Percentiles rank a stretch among this genome's conserved stretches.
phyloP scores from a whole-genome alignment of 169 alveolate species.

The Plasmodium relictum region DNA sequence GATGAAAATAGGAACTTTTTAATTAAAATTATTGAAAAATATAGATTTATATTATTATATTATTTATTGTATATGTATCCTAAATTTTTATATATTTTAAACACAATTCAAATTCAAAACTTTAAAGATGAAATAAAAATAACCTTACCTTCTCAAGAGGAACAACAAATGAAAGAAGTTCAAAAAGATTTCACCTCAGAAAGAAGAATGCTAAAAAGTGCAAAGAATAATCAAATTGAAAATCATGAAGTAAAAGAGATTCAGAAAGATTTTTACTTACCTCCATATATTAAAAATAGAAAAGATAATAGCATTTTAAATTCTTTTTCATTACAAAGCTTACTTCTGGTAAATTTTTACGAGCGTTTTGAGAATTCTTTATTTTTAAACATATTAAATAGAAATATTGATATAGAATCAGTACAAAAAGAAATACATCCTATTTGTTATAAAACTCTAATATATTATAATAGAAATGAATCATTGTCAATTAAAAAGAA shows the following conservation, averaged over 20 bases:
- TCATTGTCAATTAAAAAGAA: constrained; percentile 19
- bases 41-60: constrained; percentile 55
- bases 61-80: constrained; percentile 70
- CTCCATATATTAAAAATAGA: constrained; percentile 29
- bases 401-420: constrained; percentile 2
- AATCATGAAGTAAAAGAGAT: constrained; percentile 13
- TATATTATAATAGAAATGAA: constrained; percentile 13
- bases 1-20: constrained; percentile 25
- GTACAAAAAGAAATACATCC: constrained; percentile 69
- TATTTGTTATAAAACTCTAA: constrained; percentile 40
- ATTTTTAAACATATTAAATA: constrained; percentile 36
- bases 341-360: constrained; percentile 20
- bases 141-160: constrained; percentile 28
- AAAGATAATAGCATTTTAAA: constrained; percentile 20
- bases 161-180: constrained; percentile 52
- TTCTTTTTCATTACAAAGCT: constrained; percentile 23
- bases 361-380: constrained; percentile 9
- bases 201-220: constrained; percentile 45
- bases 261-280: constrained; percentile 24
- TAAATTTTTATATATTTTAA: constrained; percentile 55
- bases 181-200: constrained; percentile 61
- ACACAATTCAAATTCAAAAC: constrained; percentile 40
- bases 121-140: constrained; percentile 43
- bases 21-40: constrained; percentile 40
- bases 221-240: constrained; percentile 19